Conservation (phyloP, 2,329 filamentous ascomycete species). For the Ilyonectria sp. region DNA sequence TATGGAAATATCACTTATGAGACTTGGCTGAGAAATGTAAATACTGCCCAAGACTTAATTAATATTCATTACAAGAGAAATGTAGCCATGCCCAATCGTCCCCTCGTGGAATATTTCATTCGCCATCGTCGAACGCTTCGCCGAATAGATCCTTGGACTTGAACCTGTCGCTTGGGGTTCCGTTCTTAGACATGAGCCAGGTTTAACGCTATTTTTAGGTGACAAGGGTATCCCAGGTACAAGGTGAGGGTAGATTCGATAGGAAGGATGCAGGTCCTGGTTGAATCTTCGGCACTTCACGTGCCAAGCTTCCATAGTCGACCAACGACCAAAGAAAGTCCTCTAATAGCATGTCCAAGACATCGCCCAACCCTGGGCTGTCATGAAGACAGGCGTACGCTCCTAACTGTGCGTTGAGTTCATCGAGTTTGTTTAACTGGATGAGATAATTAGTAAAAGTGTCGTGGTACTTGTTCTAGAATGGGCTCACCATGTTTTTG, state of each 20-base stretch:
- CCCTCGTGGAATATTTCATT: too few relatives aligned
- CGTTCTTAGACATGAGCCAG: neutral
- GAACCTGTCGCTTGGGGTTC: too few relatives aligned
- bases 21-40: neutral
- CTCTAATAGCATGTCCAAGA: conserved; percentile 22
- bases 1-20: conserved; percentile 33
- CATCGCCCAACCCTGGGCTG: conserved; percentile 17
- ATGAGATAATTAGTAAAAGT: neutral
- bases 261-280: conserved; percentile 9
- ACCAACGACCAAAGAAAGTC: conserved; percentile 31
- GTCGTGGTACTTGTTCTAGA: neutral
- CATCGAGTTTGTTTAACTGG: conserved; percentile 17
- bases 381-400: conserved; percentile 23
- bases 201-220: neutral
- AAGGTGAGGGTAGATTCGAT: conserved; percentile 28
- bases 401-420: conserved; percentile 6
- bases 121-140: too few relatives aligned
- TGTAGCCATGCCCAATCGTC: too few relatives aligned
- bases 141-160: too few relatives aligned
- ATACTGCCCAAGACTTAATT: too few relatives aligned
- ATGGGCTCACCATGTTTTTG: conserved; percentile 22
- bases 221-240: conserved; percentile 15
- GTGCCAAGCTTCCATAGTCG: conserved; percentile 29
- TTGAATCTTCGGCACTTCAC: conserved; percentile 18
- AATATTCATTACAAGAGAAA: too few relatives aligned